Evolutionary conservation across 768 basidiomycete species (phyloP).

Genomic region (Phanerochaete carnosa): DNA sequence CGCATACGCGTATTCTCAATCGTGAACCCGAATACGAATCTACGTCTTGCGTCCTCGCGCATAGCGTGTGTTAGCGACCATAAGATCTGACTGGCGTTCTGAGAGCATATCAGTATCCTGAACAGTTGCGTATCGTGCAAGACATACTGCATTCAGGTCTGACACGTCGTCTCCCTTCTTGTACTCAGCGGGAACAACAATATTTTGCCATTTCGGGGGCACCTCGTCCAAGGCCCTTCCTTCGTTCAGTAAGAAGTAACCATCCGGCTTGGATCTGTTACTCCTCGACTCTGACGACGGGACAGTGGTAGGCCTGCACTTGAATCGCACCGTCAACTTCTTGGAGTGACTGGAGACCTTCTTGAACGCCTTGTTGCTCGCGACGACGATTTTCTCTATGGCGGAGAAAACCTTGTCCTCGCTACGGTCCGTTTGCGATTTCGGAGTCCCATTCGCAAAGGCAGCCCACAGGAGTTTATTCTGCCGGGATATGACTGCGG

Average conservation of each 20-base stretch:
- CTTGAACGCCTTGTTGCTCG: background rate
- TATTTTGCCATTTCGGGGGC: background rate
- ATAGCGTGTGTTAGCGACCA: background rate
- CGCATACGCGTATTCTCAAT: slow-evolving; percentile 23
- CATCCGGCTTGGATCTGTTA: background rate
- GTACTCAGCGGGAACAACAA: background rate
- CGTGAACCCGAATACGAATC: slow-evolving; percentile 9
- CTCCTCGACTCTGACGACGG: background rate
- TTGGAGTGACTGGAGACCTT: too few species aligned
- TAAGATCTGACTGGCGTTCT: slow-evolving; percentile 9
- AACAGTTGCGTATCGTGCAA: background rate
- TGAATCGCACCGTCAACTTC: background rate
- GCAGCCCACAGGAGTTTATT: background rate
- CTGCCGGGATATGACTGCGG: background rate
- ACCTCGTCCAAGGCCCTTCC: background rate
- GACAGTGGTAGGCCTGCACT: background rate
- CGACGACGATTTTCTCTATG: background rate
- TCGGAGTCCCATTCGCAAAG: background rate
- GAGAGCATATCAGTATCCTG: too few species aligned
- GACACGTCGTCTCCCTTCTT: background rate
- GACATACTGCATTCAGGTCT: background rate
- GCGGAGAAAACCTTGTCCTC: background rate
- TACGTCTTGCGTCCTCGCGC: background rate
- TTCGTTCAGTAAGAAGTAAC: background rate
- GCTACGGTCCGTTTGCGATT: background rate